Conservation (phyloP, 139 green algal species). For the Chlorella sp. region DNA sequence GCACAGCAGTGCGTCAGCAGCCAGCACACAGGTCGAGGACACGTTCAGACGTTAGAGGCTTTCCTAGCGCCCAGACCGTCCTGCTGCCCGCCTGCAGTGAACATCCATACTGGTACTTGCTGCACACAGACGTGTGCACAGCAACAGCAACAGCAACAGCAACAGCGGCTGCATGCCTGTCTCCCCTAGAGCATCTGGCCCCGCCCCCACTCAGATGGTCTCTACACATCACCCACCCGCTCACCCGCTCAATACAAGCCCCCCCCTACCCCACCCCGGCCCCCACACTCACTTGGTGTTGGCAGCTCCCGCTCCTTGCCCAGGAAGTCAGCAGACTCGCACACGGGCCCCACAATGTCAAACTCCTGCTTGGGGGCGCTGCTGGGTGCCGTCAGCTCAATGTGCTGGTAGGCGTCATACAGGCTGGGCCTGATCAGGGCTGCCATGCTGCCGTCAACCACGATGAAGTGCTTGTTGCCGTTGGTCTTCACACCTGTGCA, state of each 20-base stretch:
- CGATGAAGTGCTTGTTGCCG: slow-evolving; percentile 95
- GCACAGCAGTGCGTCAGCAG: neutral
- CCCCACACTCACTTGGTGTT: slow-evolving; percentile 2
- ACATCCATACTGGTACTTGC: neutral
- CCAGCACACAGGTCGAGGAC: too few species aligned
- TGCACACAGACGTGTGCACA: neutral
- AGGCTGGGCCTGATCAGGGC: slow-evolving; percentile 89
- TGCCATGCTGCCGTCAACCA: slow-evolving; percentile 93
- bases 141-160: neutral
- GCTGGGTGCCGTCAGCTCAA: slow-evolving; percentile 81
- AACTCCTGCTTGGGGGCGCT: slow-evolving; percentile 45
- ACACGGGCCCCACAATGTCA: slow-evolving; percentile 93
- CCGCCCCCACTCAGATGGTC: neutral
- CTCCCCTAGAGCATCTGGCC: neutral
- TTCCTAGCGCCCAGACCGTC: too few species aligned
- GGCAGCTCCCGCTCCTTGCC: slow-evolving; percentile 3
- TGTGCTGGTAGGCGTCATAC: slow-evolving; percentile 93
- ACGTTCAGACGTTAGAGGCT: too few species aligned
- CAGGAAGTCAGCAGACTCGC: slow-evolving; percentile 93
- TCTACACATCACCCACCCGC: neutral
- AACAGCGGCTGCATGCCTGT: neutral
- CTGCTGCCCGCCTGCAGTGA: too few species aligned
- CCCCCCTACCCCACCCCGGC: neutral
- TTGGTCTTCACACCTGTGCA: slow-evolving; percentile 86
- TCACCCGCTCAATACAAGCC: neutral